Evolutionary conservation across 352 stramenopile genomes (phyloP), one percentile per base, ranked within the genome.

Genomic region (Blastocystis sp.): DNA sequence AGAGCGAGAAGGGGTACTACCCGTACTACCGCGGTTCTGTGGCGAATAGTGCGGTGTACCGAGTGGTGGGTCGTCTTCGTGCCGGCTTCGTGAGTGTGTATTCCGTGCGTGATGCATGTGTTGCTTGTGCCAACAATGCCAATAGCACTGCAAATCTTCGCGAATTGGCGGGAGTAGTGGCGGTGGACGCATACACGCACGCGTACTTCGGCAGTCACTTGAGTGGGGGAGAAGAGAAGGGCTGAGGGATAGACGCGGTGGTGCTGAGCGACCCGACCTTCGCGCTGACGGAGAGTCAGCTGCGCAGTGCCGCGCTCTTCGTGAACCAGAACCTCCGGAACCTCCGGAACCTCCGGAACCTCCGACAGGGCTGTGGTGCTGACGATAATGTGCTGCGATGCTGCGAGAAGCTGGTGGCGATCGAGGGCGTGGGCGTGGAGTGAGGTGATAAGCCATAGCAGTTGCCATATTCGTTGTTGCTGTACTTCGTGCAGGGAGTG

Each of bases 61-160:
- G 34, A 70, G n/a, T 70, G 62, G 0, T n/a, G 10, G 34, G 65
- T 17, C 14, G 23, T 19, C 10, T 76, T 17, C 34, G 43, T 11
- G 17, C 4, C 11, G 65, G 65, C 14, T 76, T 76, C n/a, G 17
- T 76, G 7, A 76, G 65, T 41, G 65, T 43, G n/a, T 76, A 43
- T 41, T 11, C n/a, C 41, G 23, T 76, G 9, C 4, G 4, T n/a
- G 11, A 76, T 53, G 10, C 11, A 52, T 76, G 38, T 41, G 9
- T 19, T 17, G 34, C 28, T 28, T 7, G 65, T 4, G 43, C n/a
- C 11, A 76, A 43, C 21, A 19, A 17, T 7, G 34, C 38, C 19
- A 43, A 23, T 76, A 43, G 17, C 7, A 7, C 38, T 34, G 0
- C 28, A 53, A 11, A 53, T 43, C 4, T n/a, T 52, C 14, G 19